These are phyloP conservation scores for Globisporangium nagaii DNA, from an alignment of 352 stramenopile genomes.

Conservation along the genomic window DNA sequence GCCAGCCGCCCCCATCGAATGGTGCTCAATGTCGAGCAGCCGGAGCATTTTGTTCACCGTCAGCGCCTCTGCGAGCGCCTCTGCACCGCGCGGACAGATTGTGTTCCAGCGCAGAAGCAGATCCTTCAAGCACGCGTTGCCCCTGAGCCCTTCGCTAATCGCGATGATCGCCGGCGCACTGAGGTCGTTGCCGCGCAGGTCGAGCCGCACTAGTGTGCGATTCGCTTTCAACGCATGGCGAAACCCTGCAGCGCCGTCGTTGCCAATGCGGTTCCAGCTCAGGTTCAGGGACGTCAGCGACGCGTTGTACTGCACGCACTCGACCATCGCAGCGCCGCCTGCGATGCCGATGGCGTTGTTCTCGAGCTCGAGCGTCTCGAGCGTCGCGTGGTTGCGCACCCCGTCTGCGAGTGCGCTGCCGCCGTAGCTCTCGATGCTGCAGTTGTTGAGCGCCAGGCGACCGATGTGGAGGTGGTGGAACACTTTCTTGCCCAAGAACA, in stretches of 20 bases:
- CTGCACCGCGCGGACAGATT: conserved; percentile 44
- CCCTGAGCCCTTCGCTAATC: conserved; percentile 41
- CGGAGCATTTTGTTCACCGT: conserved; percentile 49
- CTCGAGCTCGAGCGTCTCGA: conserved; percentile 62
- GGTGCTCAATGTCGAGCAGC: conserved; percentile 69
- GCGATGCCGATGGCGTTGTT: conserved; percentile 49
- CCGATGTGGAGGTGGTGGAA: conserved; percentile 62
- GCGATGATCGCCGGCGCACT: conserved; percentile 40
- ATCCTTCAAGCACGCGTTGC: conserved; percentile 54
- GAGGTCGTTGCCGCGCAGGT: conserved; percentile 67
- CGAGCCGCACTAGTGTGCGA: conserved; percentile 40
- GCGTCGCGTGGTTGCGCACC: conserved; percentile 52
- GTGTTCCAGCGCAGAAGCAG: conserved; percentile 74
- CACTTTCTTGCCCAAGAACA: conserved; percentile 65
- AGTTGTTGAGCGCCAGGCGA: conserved; percentile 55
- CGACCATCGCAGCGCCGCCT: conserved; percentile 48
- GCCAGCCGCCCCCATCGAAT: conserved; percentile 54
- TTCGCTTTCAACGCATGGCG: conserved; percentile 41
- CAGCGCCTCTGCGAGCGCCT: conserved; percentile 49
- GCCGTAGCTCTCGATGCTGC: conserved; percentile 41
- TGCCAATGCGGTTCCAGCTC: conserved; percentile 69
- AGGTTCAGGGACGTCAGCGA: conserved; percentile 66
- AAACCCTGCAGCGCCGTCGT: conserved; percentile 47
- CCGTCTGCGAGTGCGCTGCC: conserved; percentile 53
- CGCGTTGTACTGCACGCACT: conserved; percentile 52